phyloP scores from a whole-genome alignment of 1,139 yeast species.

The Protomyces arabidopsidicola region DNA sequence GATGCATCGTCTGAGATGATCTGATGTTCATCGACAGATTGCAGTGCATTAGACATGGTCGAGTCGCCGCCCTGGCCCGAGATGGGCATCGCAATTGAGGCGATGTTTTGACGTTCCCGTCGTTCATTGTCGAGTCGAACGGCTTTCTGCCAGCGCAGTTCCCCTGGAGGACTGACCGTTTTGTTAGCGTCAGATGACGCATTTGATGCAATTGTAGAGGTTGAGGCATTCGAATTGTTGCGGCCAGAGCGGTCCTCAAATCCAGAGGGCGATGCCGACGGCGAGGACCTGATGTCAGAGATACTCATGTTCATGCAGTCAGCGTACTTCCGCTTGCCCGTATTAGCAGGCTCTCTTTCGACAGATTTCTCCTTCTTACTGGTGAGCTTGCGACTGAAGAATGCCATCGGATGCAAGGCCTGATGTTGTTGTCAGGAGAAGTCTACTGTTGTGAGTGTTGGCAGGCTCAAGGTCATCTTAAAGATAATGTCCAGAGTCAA shows the following conservation, averaged over 20 bases:
- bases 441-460: too few relatives aligned
- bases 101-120: background rate
- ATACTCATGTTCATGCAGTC: background rate
- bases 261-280: too few relatives aligned
- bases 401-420: background rate
- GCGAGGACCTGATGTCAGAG: too few relatives aligned
- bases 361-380: background rate
- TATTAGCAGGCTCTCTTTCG: background rate
- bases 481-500: too few relatives aligned
- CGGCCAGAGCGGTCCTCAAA: background rate
- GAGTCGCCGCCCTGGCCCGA: background rate
- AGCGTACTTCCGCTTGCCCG: background rate
- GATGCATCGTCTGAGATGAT: background rate
- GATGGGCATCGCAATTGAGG: background rate
- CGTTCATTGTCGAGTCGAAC: background rate
- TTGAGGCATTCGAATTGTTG: background rate
- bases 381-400: background rate
- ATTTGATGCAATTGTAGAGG: background rate
- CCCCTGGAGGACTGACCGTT: background rate
- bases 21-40: background rate
- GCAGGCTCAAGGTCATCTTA: too few relatives aligned
- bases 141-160: background rate
- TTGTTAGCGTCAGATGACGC: background rate
- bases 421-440: too few relatives aligned
- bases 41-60: background rate